Conservation (phyloP, 2,329 filamentous ascomycete species). For the Aspergillus jensenii region DNA sequence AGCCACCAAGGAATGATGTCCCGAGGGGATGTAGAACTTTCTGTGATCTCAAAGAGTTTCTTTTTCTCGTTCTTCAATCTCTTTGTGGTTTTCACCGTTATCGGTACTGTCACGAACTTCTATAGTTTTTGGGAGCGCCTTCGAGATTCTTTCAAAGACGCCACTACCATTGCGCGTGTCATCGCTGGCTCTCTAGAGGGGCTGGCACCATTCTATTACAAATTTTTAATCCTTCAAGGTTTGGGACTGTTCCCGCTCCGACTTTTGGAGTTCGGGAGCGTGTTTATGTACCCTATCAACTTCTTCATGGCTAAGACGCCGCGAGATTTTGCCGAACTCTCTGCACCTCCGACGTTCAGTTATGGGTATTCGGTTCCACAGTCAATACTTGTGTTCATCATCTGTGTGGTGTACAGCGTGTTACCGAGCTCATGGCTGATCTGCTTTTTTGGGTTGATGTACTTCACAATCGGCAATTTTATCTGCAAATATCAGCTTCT, state of each 20-base stretch:
- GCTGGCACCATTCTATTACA: slow-evolving; percentile 83
- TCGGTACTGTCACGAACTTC: slow-evolving; percentile 76
- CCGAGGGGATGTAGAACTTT: slow-evolving; percentile 89
- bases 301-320: slow-evolving; percentile 80
- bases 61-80: slow-evolving; percentile 99
- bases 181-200: slow-evolving; percentile 74
- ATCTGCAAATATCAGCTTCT: slow-evolving; percentile 77
- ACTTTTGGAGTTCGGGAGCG: slow-evolving; percentile 82
- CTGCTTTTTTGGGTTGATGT: slow-evolving; percentile 73
- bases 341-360: slow-evolving; percentile 81
- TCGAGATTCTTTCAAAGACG: slow-evolving; percentile 73
- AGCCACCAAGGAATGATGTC: slow-evolving; percentile 94
- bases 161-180: slow-evolving; percentile 71
- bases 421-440: slow-evolving; percentile 77
- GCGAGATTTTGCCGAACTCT: slow-evolving; percentile 80
- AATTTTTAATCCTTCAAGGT: slow-evolving; percentile 90
- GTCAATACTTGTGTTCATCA: slow-evolving; percentile 87
- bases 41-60: slow-evolving; percentile 96
- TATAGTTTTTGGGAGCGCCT: slow-evolving; percentile 64
- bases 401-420: slow-evolving; percentile 93
- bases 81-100: slow-evolving; percentile 89
- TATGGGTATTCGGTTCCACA: slow-evolving; percentile 97
- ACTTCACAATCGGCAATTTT: slow-evolving; percentile 43
- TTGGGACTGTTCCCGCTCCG: slow-evolving; percentile 92
- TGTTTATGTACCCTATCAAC: slow-evolving; percentile 78